These are phyloP conservation scores for Ramaria sp. DNA, from an alignment of 768 basidiomycete genomes.

Conservation along the genomic window DNA sequence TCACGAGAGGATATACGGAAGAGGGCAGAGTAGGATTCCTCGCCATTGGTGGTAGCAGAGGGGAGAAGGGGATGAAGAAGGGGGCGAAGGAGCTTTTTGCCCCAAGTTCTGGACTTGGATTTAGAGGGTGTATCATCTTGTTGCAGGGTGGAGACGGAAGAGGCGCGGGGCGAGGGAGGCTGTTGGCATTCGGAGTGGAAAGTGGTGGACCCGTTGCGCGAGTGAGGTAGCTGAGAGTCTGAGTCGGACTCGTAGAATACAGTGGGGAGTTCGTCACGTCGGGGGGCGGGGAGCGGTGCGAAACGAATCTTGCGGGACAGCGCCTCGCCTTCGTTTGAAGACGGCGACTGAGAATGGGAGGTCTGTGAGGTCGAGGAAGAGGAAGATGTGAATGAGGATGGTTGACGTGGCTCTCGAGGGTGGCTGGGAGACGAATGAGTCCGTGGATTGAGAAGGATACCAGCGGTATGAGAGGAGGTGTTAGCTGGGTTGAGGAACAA, in stretches of 20 bases:
- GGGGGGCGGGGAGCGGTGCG: slow-evolving; percentile 75
- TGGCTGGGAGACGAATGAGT: background rate
- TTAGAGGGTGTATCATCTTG: slow-evolving; percentile 12
- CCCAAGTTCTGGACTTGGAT: slow-evolving; percentile 3
- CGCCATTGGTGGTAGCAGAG: slow-evolving; percentile 9
- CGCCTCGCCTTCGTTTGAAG: background rate
- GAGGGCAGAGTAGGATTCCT: slow-evolving; percentile 12
- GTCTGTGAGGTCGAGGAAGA: background rate
- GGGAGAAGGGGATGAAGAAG: slow-evolving; percentile 9
- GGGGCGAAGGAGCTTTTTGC: slow-evolving; percentile 2
- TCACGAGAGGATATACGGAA: slow-evolving; percentile 13
- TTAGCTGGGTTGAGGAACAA: background rate
- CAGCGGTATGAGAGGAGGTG: background rate
- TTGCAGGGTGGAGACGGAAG: slow-evolving; percentile 14
- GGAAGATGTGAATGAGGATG: slow-evolving; percentile 1
- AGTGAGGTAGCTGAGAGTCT: slow-evolving; percentile 13
- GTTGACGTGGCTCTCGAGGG: background rate
- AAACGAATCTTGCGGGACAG: slow-evolving; percentile 47
- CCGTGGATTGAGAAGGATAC: slow-evolving; percentile 4
- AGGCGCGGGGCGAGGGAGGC: slow-evolving; percentile 16
- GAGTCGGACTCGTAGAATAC: slow-evolving; percentile 12
- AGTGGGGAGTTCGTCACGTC: slow-evolving; percentile 28
- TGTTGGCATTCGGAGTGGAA: slow-evolving; percentile 16
- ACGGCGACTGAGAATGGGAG: background rate
- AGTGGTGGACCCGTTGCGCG: slow-evolving; percentile 17